Percentiles rank a stretch among this genome's conserved stretches.
Conservation (phyloP, 306 rosid species). For the Vicia sativa region DNA sequence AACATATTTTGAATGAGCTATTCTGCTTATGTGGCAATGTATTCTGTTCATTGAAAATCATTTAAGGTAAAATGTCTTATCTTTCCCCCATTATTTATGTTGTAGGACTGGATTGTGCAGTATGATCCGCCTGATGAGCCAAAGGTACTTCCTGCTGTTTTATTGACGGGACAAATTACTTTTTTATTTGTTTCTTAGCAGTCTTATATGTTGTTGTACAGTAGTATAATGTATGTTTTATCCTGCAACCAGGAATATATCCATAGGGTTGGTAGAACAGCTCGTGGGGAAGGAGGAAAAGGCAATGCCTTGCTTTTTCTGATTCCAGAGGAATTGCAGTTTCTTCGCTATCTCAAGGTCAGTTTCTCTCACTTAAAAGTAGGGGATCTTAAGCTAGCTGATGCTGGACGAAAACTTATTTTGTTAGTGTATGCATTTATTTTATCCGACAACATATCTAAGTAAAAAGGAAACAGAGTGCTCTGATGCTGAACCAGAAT, state of each 20-base stretch:
- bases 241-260: conserved; percentile 74
- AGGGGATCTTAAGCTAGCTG: conserved; percentile 8
- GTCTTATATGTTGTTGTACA: conserved; percentile 14
- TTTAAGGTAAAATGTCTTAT: conserved; percentile 14
- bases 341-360: conserved; percentile 87
- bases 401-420: conserved; percentile 10
- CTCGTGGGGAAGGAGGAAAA: conserved; percentile 90
- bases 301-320: conserved; percentile 86
- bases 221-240: conserved; percentile 16
- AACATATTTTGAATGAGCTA: conserved; percentile 2
- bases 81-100: conserved; percentile 13
- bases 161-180: background rate
- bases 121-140: conserved; percentile 99
- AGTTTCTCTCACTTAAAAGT: conserved; percentile 28
- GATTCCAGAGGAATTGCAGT: conserved; percentile 80
- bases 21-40: background rate
- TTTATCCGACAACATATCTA: conserved; percentile 25
- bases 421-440: conserved; percentile 14
- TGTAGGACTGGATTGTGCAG: conserved; percentile 98
- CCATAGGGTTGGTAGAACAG: conserved; percentile 98
- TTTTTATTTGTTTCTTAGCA: conserved; percentile 20
- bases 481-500: background rate
- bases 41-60: conserved; percentile 18
- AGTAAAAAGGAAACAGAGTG: background rate
- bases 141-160: conserved; percentile 56